Conservation (phyloP, 2,329 filamentous ascomycete species). For the Sporothrix schenckii region DNA sequence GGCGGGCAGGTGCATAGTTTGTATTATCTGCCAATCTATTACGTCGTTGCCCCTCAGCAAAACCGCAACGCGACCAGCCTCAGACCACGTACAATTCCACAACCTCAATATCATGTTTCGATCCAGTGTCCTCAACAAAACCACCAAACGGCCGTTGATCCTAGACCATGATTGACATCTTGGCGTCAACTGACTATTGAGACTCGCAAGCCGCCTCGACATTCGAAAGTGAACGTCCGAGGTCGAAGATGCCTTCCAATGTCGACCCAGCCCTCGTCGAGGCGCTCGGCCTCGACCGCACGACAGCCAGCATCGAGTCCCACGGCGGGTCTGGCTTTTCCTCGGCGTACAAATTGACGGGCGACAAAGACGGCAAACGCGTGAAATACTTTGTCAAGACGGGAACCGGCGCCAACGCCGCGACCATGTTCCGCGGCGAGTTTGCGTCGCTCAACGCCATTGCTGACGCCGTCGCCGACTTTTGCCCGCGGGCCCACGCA, state of each 20-base stretch:
- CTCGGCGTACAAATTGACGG: slow-evolving; percentile 56
- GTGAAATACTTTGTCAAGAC: slow-evolving; percentile 71
- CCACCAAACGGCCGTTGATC: background rate
- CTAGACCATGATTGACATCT: background rate
- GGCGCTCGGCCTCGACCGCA: slow-evolving; percentile 62
- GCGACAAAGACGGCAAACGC: slow-evolving; percentile 16
- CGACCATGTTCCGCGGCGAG: slow-evolving; percentile 77
- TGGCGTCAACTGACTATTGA: background rate
- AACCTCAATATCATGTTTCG: too few species aligned
- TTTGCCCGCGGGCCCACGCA: slow-evolving; percentile 76
- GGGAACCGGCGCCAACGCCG: slow-evolving; percentile 60
- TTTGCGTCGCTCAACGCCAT: slow-evolving; percentile 83
- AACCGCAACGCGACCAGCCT: background rate
- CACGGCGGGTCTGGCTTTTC: slow-evolving; percentile 70
- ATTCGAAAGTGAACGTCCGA: background rate
- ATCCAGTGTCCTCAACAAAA: background rate
- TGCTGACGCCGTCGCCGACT: slow-evolving; percentile 67
- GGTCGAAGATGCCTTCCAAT: slow-evolving; percentile 11
- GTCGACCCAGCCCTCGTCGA: slow-evolving; percentile 66
- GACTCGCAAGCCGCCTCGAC: background rate
- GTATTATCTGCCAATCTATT: background rate
- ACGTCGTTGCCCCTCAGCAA: slow-evolving; percentile 20
- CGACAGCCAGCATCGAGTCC: slow-evolving; percentile 57
- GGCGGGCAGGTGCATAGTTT: background rate
- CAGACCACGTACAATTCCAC: background rate